Percentiles rank a stretch among this genome's conserved stretches.
Conservation (phyloP, 306 rosid species). For the Hippophae tibetana region DNA sequence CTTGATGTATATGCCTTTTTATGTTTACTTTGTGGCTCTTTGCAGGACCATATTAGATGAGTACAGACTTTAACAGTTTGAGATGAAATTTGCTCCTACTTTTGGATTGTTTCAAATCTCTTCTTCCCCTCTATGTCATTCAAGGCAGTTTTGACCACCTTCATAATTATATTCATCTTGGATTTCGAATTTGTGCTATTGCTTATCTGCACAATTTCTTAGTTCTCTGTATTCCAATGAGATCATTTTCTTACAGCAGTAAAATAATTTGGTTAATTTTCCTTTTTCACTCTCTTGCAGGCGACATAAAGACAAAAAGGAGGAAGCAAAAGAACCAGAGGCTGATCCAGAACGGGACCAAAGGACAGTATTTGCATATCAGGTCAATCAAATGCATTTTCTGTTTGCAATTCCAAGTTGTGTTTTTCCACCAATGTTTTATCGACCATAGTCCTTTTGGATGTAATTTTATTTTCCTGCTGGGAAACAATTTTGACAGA, state of each 20-base stretch:
- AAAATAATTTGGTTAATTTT: slow-evolving; percentile 22
- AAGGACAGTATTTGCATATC: slow-evolving; percentile 98
- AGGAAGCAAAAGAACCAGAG: slow-evolving; percentile 69
- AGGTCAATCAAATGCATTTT: slow-evolving; percentile 34
- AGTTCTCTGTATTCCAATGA: too few species aligned
- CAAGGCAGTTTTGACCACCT: too few species aligned
- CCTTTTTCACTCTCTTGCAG: slow-evolving; percentile 35
- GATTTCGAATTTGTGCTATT: slow-evolving; percentile 14
- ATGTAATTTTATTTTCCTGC: slow-evolving; percentile 15
- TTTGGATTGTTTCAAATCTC: too few species aligned
- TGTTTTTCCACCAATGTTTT: slow-evolving; percentile 12
- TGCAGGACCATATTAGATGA: slow-evolving; percentile 18
- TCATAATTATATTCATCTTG: slow-evolving; percentile 7
- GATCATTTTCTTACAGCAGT: background rate
- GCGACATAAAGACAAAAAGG: slow-evolving; percentile 76
- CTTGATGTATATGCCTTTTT: too few species aligned
- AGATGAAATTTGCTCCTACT: too few species aligned
- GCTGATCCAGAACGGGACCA: slow-evolving; percentile 96
- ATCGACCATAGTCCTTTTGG: slow-evolving; percentile 3
- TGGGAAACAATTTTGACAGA: slow-evolving; percentile 35
- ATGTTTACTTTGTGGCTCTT: slow-evolving; percentile 30
- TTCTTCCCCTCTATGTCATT: too few species aligned
- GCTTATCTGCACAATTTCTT: slow-evolving; percentile 2
- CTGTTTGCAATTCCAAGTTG: background rate
- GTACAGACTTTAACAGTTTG: too few species aligned